Base-by-base conservation (phyloP, 1,139 yeast species). In the Yarrowia galli region DNA sequence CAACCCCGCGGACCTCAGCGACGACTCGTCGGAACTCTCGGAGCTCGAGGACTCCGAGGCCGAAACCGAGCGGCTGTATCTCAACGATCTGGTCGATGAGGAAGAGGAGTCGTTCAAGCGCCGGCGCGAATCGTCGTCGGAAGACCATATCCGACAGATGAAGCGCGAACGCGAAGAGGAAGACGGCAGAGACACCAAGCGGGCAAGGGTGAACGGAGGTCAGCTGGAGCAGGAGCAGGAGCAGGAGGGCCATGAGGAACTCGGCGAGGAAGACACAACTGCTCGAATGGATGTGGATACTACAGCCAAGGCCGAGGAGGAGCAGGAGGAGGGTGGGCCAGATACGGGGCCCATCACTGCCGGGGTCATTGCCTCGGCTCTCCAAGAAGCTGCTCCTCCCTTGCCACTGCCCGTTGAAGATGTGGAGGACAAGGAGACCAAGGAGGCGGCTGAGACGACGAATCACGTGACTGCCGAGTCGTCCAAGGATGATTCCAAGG, bases 61-160 rank as follows among this genome's bases (percentile, higher is more conserved):
- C 4, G 96, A 89, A 75, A 89, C 96, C 2, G 96, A 89, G 74
- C 86, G 84, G 71, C 86, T 89, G 89, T 91, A 87, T 18, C 71
- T 70, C 12, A 74, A 71, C 63, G 70, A 69, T 54, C 61, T 68
- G 43, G 69, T 58, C 38, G 69, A 64, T 35, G 64, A 58, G 42
- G 68, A 68, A 40, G 69, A 56, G 36, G 68, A 56, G 43, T 48
- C 69, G 18, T 65, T 68, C 58, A 69, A 69, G 56, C 67, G 71
- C 40, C 54, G 68, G 78, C 80, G 69, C 77, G 80, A 67, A 79
- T 77, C 36, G 89, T 87, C 46, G 49, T 43, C 67, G 8, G 53
- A 66, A 23, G 66, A 61, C 56, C 46, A 46, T 15, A 48, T 61
- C 15, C 43, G 54, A 22, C 58, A 53, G 56, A 48, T 46, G 56